Percentiles rank a stretch among this genome's conserved stretches.
These are phyloP conservation scores for Trichophyton schoenleinii DNA, from an alignment of 2,329 filamentous ascomycete genomes.

Conservation along the genomic window DNA sequence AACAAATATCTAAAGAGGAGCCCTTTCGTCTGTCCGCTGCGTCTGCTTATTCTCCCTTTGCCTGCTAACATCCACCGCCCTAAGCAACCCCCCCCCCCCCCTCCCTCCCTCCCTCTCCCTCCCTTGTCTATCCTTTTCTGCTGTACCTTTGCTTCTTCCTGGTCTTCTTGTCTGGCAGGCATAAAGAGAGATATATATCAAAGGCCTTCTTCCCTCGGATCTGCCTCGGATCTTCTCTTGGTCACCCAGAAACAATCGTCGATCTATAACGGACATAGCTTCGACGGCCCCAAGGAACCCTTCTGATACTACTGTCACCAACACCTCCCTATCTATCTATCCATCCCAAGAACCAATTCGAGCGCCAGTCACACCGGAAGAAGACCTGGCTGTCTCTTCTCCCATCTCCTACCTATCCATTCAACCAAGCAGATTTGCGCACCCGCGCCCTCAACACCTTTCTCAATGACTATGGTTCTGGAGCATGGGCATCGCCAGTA, in stretches of 20 bases:
- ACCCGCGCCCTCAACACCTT: constrained; percentile 7
- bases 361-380: too few relatives aligned
- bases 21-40: too few relatives aligned
- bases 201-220: not conserved
- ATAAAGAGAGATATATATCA: not conserved
- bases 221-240: not conserved
- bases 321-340: too few relatives aligned
- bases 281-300: not conserved
- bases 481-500: constrained; percentile 76
- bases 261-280: not conserved
- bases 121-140: not conserved
- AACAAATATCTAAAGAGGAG: not conserved
- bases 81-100: not conserved
- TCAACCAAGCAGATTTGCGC: not conserved
- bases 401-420: not conserved
- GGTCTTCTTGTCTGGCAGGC: not conserved
- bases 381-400: not conserved
- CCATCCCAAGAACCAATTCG: too few relatives aligned
- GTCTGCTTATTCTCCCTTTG: too few relatives aligned
- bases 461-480: constrained; percentile 87
- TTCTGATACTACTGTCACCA: too few relatives aligned
- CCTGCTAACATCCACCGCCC: too few relatives aligned
- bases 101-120: not conserved
- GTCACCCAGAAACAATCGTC: not conserved
- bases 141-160: not conserved